Evolutionary conservation across 306 rosid genomes (phyloP).

Genomic region (Quercus mongolica): DNA sequence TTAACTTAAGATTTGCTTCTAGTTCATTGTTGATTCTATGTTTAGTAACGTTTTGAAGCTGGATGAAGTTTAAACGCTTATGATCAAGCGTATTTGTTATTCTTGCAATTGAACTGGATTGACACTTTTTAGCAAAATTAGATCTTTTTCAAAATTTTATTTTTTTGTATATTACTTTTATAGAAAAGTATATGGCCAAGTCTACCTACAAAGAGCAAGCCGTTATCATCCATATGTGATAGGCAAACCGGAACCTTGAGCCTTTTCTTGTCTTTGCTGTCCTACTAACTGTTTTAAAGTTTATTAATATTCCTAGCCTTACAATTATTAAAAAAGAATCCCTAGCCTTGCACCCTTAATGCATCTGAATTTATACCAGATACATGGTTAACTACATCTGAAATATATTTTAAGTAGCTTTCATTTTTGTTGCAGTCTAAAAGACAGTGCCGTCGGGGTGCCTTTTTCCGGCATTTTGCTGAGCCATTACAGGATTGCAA

Average conservation of each 20-base stretch:
- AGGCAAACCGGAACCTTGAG: not conserved
- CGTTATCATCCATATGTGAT: not conserved
- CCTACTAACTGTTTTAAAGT: not conserved
- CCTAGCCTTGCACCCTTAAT: not conserved
- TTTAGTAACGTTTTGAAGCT: too few species aligned
- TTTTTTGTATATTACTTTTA: not conserved
- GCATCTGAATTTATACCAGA: not conserved
- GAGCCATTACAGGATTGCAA: conserved; percentile 89
- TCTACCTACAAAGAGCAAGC: not conserved
- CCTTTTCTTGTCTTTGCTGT: not conserved
- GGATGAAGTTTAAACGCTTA: not conserved
- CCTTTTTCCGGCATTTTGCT: conserved; percentile 78
- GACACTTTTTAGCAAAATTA: not conserved
- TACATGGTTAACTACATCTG: not conserved
- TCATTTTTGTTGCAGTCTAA: conserved; percentile 57
- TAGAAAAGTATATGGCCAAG: not conserved
- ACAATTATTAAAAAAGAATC: not conserved
- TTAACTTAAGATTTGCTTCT: not conserved
- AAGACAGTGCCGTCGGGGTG: conserved; percentile 75
- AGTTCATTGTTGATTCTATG: not conserved
- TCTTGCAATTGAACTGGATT: not conserved
- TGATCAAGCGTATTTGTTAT: not conserved
- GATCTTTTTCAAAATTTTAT: not conserved
- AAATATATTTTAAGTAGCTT: conserved; percentile 2
- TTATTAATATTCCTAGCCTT: not conserved